phyloP scores from a whole-genome alignment of 2,329 filamentous ascomycete species.

The Scopulariopsis brevicaulis region DNA sequence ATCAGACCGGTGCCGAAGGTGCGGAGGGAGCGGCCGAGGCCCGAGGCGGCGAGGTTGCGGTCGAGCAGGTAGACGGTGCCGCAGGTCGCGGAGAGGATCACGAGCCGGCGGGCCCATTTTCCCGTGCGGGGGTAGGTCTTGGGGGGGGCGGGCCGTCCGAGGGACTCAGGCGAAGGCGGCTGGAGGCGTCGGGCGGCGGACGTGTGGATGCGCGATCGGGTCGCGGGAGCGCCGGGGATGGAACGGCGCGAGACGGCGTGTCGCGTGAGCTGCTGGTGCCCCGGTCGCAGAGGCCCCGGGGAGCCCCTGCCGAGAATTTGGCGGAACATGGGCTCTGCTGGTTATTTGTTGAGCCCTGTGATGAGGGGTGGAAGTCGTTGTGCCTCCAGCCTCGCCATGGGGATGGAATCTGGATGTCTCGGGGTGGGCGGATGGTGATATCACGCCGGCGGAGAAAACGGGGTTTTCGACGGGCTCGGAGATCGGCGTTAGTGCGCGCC shows the following conservation, averaged over 20 bases:
- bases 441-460: background rate
- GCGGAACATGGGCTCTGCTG: background rate
- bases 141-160: constrained; percentile 60
- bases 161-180: constrained; percentile 67
- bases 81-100: constrained; percentile 46
- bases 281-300: background rate
- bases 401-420: background rate
- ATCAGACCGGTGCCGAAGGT: constrained; percentile 73
- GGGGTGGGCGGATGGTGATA: background rate
- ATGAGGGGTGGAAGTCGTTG: background rate
- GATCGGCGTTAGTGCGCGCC: background rate
- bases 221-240: background rate
- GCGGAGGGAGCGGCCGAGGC: constrained; percentile 63
- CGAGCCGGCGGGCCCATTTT: constrained; percentile 66
- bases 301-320: background rate
- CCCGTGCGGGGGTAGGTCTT: constrained; percentile 60
- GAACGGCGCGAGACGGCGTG: background rate
- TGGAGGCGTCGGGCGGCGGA: constrained; percentile 51
- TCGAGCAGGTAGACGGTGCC: constrained; percentile 60
- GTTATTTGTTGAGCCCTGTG: background rate
- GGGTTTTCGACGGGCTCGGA: background rate
- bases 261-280: background rate
- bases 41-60: constrained; percentile 64
- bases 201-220: constrained; percentile 13
- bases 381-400: background rate